phyloP scores from a whole-genome alignment of 2,329 filamentous ascomycete genomes.

The Colletotrichum tamarilloi region DNA sequence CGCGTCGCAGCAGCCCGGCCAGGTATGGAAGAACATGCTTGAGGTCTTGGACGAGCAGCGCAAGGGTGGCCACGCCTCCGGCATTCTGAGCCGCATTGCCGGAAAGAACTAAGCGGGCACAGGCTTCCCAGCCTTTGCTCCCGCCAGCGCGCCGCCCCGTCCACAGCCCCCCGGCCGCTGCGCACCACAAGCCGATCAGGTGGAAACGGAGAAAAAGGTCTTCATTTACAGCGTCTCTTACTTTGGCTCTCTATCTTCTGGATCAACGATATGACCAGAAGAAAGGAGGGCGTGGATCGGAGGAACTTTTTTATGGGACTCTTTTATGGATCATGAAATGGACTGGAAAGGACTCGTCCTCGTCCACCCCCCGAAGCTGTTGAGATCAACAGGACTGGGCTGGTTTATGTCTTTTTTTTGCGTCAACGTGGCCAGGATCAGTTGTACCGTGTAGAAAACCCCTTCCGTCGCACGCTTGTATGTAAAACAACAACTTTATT shows the following conservation, averaged over 20 bases:
- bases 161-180: not conserved
- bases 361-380: not conserved
- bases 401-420: slow-evolving; percentile 17
- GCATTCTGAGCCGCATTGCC: slow-evolving; percentile 53
- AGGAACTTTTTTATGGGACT: slow-evolving; percentile 31
- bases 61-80: slow-evolving; percentile 43
- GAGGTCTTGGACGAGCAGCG: slow-evolving; percentile 74
- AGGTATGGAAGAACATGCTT: slow-evolving; percentile 95
- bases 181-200: not conserved
- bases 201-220: slow-evolving; percentile 3
- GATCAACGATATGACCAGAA: slow-evolving; percentile 10
- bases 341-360: slow-evolving; percentile 14
- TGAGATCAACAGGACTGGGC: slow-evolving; percentile 6
- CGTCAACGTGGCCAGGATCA: slow-evolving; percentile 12
- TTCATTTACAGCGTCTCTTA: not conserved
- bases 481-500: slow-evolving; percentile 33
- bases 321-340: slow-evolving; percentile 34
- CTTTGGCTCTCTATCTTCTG: not conserved
- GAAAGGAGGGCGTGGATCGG: slow-evolving; percentile 19
- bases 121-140: not conserved
- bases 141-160: not conserved
- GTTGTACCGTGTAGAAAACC: slow-evolving; percentile 32
- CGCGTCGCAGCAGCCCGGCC: slow-evolving; percentile 93
- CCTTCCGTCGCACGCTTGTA: slow-evolving; percentile 30
- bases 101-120: slow-evolving; percentile 42